Conservation (phyloP, 768 basidiomycete genomes). For the Thelephora ganbajun region DNA sequence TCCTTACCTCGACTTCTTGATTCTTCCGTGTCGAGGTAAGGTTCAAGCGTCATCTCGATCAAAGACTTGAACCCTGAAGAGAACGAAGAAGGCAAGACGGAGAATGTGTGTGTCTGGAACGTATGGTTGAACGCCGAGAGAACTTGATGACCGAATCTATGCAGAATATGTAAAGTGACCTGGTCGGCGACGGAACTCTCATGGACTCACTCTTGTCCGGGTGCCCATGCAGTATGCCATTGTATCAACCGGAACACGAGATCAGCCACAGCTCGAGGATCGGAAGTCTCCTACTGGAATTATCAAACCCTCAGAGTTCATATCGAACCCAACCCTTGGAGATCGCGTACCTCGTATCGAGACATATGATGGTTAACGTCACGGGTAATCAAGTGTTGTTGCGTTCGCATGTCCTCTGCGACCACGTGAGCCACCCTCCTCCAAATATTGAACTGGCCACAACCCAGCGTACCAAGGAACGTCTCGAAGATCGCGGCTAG, state of each 20-base stretch:
- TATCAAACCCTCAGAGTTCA: not conserved
- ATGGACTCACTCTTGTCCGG: conserved; percentile 41
- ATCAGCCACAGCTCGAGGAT: conserved; percentile 33
- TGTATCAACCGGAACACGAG: conserved; percentile 48
- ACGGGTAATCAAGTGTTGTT: conserved; percentile 41
- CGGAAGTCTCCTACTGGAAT: conserved; percentile 25
- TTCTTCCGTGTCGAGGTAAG: conserved; percentile 2
- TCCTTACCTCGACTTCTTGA: conserved; percentile 4
- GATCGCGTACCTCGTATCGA: conserved; percentile 42
- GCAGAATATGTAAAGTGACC: conserved; percentile 4
- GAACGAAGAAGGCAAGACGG: conserved; percentile 55
- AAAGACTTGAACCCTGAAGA: conserved; percentile 54
- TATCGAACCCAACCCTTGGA: not conserved
- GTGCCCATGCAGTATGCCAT: conserved; percentile 71
- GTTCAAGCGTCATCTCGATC: conserved; percentile 31
- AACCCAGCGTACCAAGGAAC: conserved; percentile 45
- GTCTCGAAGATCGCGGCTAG: conserved; percentile 53
- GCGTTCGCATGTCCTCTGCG: conserved; percentile 51
- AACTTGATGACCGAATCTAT: conserved; percentile 48
- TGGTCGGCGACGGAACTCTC: not conserved
- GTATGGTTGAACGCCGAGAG: conserved; percentile 46
- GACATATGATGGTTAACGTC: conserved; percentile 47
- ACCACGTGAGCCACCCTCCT: not conserved
- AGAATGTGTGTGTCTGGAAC: conserved; percentile 67
- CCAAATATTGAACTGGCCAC: not conserved